Percentiles rank a stretch among this genome's conserved stretches.
Conservation (phyloP, 106 monocot genomes). For the Vanilla planifolia region DNA sequence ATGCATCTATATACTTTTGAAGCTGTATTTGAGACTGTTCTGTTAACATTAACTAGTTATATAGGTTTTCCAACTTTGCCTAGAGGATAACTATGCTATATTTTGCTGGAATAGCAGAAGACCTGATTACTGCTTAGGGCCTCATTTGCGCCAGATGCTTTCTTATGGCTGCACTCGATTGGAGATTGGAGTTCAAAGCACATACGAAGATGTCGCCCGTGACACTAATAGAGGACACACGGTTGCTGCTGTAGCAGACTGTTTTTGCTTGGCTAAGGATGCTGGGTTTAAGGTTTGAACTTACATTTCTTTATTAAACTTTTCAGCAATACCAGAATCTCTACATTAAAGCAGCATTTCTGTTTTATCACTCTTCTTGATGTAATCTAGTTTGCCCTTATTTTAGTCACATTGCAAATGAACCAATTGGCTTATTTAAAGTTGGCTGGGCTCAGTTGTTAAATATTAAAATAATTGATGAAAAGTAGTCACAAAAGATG, state of each 20-base stretch:
- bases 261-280: conserved; percentile 99
- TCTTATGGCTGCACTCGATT: conserved; percentile 97
- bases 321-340: too few relatives aligned
- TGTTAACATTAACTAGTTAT: neutral
- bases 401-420: too few relatives aligned
- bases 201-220: conserved; percentile 99
- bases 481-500: too few relatives aligned
- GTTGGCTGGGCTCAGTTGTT: too few relatives aligned
- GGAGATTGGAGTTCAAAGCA: conserved; percentile 99
- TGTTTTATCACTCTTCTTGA: too few relatives aligned
- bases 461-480: too few relatives aligned
- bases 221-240: conserved; percentile 99
- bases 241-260: conserved; percentile 99
- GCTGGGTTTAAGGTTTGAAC: conserved; percentile 91
- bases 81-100: neutral
- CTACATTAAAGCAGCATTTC: too few relatives aligned
- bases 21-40: neutral
- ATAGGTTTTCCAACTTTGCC: neutral
- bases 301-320: neutral
- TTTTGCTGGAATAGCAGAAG: conserved; percentile 49
- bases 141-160: conserved; percentile 97
- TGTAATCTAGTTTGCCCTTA: too few relatives aligned
- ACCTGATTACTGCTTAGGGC: conserved; percentile 96
- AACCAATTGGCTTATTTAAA: too few relatives aligned
- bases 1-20: too few relatives aligned